Base-by-base conservation (phyloP, 2,329 filamentous ascomycete species). In the Penicillium sp. region DNA sequence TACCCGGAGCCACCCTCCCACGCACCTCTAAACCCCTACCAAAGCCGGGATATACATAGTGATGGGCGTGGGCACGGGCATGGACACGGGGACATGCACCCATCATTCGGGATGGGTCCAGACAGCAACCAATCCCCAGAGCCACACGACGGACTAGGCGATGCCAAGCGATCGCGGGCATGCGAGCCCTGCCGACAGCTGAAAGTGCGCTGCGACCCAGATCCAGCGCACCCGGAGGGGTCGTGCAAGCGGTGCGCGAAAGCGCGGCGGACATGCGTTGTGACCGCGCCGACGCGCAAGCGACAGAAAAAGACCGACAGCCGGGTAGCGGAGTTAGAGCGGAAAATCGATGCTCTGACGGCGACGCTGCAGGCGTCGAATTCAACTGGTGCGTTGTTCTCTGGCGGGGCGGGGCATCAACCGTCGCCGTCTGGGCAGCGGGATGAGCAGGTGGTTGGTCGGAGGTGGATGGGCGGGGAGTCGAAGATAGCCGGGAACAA, bases 251-350 rank as follows among this genome's bases (percentile, higher is more conserved):
- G 92, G 62, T 96, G 92, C 73, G 84, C 84, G 50, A 96, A 95
- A 76, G 89, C 91, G 3, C 85, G 86, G n/a, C 81, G 91, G 38
- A 81, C 81, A 62, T 96, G 92, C 71, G 78, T 93, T 41, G 87
- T 93, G 61, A 95, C 91, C 1, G 85, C 86, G 62, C 90, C 85
- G 0, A 86, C 81, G 15, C 77, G 91, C 41, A 96, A 95, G 77
- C 83, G 92, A 45, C 90, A 93, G 78, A 96, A 93, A 80, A 96
- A 96, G 81, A 92, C 90, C 54, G 93, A 96, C 72, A 93, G 86
- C 64, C 84, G 91, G 51, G 92, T 97, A 13, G 89, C 91, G 9
- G 92, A 96, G 78, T 81, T 97, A 51, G 92, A 96, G 80, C 91
- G 89, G 80, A 95, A 95, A 79, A 93, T 96, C 62, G 91, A 96